These are phyloP conservation scores for Agaricus sinodeliciosus DNA, from an alignment of 768 basidiomycete genomes.

Conservation along the genomic window DNA sequence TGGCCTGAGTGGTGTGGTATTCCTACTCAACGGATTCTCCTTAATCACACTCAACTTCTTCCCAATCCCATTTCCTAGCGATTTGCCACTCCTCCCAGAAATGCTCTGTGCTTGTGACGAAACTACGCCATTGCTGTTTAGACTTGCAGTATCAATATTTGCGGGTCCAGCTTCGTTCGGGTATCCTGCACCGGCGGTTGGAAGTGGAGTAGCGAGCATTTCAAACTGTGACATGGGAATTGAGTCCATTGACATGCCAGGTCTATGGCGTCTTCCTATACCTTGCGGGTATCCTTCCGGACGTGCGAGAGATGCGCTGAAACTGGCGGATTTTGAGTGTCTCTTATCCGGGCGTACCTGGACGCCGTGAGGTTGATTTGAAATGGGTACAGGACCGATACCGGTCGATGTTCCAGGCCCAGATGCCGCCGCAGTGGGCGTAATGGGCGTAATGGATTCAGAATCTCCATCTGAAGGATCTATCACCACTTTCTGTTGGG, in stretches of 20 bases:
- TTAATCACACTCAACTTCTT: constrained; percentile 30
- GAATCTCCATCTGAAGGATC: constrained; percentile 24
- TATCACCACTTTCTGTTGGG: constrained; percentile 21
- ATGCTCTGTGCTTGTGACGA: constrained; percentile 5
- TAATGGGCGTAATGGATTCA: not conserved
- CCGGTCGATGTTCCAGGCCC: not conserved
- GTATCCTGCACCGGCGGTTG: not conserved
- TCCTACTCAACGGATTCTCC: constrained; percentile 30
- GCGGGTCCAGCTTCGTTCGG: not conserved
- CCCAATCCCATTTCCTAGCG: constrained; percentile 3
- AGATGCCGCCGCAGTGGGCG: not conserved
- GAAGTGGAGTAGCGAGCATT: constrained; percentile 10
- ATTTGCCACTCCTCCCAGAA: constrained; percentile 9
- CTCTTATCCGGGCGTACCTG: constrained; percentile 2
- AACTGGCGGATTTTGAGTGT: constrained; percentile 9
- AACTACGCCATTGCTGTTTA: not conserved
- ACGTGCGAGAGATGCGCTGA: not conserved
- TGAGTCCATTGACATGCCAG: constrained; percentile 6
- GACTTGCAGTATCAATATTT: not conserved
- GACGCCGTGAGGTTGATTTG: not conserved
- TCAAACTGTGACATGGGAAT: constrained; percentile 13
- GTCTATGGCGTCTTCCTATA: constrained; percentile 1
- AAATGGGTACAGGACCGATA: not conserved
- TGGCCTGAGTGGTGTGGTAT: constrained; percentile 17
- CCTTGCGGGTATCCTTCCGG: not conserved